Evolutionary conservation across 1,139 yeast genomes (phyloP), one percentile per base, ranked within the genome.

Genomic region (Saccharomyces hybrid): DNA sequence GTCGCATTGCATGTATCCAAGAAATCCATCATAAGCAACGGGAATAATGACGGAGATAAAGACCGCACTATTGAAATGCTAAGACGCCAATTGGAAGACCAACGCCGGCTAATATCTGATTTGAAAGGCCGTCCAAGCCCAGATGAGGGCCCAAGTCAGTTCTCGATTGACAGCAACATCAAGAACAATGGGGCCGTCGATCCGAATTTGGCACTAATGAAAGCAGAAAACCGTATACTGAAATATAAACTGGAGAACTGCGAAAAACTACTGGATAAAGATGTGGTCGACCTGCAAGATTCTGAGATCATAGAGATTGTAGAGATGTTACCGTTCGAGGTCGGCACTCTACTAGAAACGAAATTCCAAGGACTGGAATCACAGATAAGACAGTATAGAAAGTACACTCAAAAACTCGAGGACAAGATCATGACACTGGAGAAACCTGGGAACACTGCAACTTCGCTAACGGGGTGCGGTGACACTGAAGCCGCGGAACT

Each of bases 1-100:
- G 83, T 90, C 52, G 78, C 83, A 9, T 79, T 90, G 59, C 79
- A 77, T 55, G 96, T 88, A 6, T 80, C 79, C 56, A 81, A 80
- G 56, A 83, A 79, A 38, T 52, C 57, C 14, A 53, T 46, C 28
- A 32, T 50, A 28, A 26, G 32, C 51, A 41, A 32, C 32, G 9
- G 46, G 13, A 50, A 51, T 42, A 47, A 50, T 4, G 57, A 59
- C 1, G 57, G 56, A 2, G 86, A 80, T 27, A 74, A 80, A 19
- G 74, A 74, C 52, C 72, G 70, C 53, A 62, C 78, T 25, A 77
- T 83, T 25, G 80, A 76, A 53, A 80, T 77, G 49, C 58, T 73
- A 29, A 68, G 67, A 53, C 65, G 65, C 28, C 74, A 75, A 56
- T 58, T 77, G 1, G 78, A 75, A 47, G 73, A 70, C 25, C 77